Conservation (phyloP, 352 stramenopile species). For the Aphanomyces cochlioides region DNA sequence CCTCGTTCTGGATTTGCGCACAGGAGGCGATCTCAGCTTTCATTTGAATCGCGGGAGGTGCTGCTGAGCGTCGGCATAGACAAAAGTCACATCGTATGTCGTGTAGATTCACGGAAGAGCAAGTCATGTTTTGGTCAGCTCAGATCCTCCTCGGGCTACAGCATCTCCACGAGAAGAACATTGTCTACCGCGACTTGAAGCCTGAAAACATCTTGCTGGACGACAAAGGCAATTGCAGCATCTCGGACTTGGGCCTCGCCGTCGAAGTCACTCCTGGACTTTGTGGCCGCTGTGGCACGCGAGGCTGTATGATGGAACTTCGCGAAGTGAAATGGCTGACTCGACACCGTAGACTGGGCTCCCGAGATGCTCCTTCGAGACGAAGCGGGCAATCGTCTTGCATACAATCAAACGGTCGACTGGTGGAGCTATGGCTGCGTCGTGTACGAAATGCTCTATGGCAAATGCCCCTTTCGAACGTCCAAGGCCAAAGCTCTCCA, state of each 20-base stretch:
- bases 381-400: conserved; percentile 85
- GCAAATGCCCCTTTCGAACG: conserved; percentile 95
- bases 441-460: conserved; percentile 96
- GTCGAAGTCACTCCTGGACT: conserved; percentile 89
- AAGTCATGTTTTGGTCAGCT: conserved; percentile 82
- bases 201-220: conserved; percentile 87
- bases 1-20: conserved; percentile 91
- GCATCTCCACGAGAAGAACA: conserved; percentile 54
- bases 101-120: conserved; percentile 56
- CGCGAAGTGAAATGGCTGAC: too few relatives aligned
- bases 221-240: conserved; percentile 93
- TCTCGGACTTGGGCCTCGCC: conserved; percentile 96
- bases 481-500: conserved; percentile 91
- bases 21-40: conserved; percentile 75
- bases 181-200: conserved; percentile 82
- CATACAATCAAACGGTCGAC: conserved; percentile 94
- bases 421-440: conserved; percentile 98
- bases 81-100: too few relatives aligned
- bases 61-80: background rate
- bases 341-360: conserved; percentile 77
- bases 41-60: conserved; percentile 39
- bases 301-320: conserved; percentile 39
- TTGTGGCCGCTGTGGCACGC: conserved; percentile 63
- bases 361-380: conserved; percentile 95
- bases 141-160: conserved; percentile 83